A percentile compares a stretch with the other conserved stretches of the same genome.
Evolutionary conservation across 371 early-diverging fungal species (phyloP).

Genomic region (Dichotomocladium elegans): DNA sequence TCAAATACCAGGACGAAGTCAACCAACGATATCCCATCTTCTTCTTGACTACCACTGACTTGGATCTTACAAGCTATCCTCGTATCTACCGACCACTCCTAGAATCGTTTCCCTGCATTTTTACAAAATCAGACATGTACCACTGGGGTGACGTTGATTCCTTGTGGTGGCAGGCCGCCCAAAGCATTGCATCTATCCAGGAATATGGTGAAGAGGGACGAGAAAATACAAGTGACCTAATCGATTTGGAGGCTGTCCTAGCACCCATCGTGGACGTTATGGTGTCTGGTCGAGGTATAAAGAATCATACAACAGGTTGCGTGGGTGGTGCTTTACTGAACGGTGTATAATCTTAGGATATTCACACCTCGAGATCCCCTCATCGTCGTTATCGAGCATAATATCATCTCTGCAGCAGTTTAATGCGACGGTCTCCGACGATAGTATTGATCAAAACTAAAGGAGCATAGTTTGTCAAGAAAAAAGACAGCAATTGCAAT

Average conservation of each 20-base stretch:
- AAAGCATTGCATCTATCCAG: neutral
- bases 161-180: constrained; percentile 14
- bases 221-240: neutral
- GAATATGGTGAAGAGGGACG: too few relatives aligned
- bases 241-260: constrained; percentile 15
- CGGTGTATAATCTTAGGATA: too few relatives aligned
- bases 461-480: too few relatives aligned
- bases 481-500: too few relatives aligned
- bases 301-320: too few relatives aligned
- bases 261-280: constrained; percentile 21
- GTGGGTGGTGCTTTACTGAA: too few relatives aligned
- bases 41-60: constrained; percentile 18
- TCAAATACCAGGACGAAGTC: constrained; percentile 14
- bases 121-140: constrained; percentile 19
- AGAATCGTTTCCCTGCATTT: constrained; percentile 23
- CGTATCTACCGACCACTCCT: too few relatives aligned
- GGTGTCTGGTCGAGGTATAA: constrained; percentile 25
- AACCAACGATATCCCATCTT: constrained; percentile 20
- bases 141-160: constrained; percentile 9
- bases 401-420: too few relatives aligned
- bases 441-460: too few relatives aligned
- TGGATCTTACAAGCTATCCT: neutral
- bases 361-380: too few relatives aligned
- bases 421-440: too few relatives aligned
- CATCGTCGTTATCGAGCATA: too few relatives aligned